These are phyloP conservation scores for Telfairia occidentalis DNA, from an alignment of 331 rosid genomes.

Conservation along the genomic window DNA sequence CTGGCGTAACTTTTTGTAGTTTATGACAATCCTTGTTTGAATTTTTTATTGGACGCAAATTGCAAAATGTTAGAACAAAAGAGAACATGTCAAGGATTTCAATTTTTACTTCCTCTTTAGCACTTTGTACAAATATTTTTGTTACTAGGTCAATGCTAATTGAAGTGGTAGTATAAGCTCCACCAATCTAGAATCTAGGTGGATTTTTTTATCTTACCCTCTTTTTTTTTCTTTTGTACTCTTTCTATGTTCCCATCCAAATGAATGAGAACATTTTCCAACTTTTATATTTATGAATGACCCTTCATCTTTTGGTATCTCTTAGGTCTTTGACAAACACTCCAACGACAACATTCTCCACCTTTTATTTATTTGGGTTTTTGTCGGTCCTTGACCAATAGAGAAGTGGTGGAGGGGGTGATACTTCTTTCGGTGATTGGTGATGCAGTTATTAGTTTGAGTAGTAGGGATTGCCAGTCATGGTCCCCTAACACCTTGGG, in stretches of 20 bases:
- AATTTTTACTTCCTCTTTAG: neutral
- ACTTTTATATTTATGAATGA: too few relatives aligned
- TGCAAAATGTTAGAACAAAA: neutral
- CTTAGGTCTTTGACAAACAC: neutral
- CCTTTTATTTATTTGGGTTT: too few relatives aligned
- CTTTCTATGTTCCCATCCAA: too few relatives aligned
- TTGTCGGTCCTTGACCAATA: too few relatives aligned
- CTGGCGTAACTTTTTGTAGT: neutral
- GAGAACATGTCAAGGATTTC: neutral
- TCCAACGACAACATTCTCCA: neutral
- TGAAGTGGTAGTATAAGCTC: neutral
- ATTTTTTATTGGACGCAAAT: neutral
- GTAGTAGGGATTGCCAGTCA: too few relatives aligned
- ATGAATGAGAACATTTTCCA: too few relatives aligned
- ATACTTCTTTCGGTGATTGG: too few relatives aligned
- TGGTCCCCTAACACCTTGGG: too few relatives aligned
- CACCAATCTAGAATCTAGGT: neutral
- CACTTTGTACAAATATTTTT: neutral
- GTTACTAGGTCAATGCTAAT: neutral
- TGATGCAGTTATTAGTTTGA: too few relatives aligned
- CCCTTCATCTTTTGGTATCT: neutral
- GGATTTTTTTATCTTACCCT: neutral
- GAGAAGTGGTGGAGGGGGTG: too few relatives aligned
- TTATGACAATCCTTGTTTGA: neutral
- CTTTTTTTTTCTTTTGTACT: neutral